Evolutionary conservation across 148 eudicot genomes (phyloP).

Genomic region (Heliosperma pusillum): DNA sequence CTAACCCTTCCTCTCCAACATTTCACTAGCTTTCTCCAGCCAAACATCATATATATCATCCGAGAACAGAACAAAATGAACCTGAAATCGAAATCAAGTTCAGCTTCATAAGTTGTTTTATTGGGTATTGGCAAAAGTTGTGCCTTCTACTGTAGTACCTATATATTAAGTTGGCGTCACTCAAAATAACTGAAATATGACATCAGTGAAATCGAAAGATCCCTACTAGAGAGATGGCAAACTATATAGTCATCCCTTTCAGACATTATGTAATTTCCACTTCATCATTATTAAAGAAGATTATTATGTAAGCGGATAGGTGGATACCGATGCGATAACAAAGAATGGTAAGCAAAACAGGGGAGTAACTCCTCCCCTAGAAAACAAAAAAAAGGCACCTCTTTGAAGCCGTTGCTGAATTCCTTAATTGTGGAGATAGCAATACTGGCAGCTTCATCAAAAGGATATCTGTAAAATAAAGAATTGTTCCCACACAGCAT

Average conservation of each 20-base stretch:
- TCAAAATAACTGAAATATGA: background rate
- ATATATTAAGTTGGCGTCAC: background rate
- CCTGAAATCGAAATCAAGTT: constrained; percentile 42
- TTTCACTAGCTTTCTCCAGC: constrained; percentile 48
- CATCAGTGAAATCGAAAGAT: background rate
- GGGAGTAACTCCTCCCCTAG: background rate
- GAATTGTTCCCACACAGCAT: background rate
- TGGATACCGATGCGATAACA: background rate
- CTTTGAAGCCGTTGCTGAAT: constrained; percentile 52
- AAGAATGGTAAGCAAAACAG: background rate
- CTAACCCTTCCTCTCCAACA: constrained; percentile 10
- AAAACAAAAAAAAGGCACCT: constrained; percentile 41
- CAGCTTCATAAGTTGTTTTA: constrained; percentile 1
- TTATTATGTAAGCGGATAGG: background rate
- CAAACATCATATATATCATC: constrained; percentile 74
- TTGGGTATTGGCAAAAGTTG: constrained; percentile 4
- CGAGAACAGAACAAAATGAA: constrained; percentile 72
- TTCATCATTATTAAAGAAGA: background rate
- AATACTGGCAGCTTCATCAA: constrained; percentile 68
- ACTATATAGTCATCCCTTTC: background rate
- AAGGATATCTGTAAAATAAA: constrained; percentile 62
- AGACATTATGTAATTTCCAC: background rate
- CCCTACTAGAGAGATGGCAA: background rate
- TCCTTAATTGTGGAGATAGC: constrained; percentile 72
- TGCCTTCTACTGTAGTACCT: background rate